Evolutionary conservation across 2,329 filamentous ascomycete species (phyloP), one percentile per base, ranked within the genome.

Genomic region (Didymella glomerata): DNA sequence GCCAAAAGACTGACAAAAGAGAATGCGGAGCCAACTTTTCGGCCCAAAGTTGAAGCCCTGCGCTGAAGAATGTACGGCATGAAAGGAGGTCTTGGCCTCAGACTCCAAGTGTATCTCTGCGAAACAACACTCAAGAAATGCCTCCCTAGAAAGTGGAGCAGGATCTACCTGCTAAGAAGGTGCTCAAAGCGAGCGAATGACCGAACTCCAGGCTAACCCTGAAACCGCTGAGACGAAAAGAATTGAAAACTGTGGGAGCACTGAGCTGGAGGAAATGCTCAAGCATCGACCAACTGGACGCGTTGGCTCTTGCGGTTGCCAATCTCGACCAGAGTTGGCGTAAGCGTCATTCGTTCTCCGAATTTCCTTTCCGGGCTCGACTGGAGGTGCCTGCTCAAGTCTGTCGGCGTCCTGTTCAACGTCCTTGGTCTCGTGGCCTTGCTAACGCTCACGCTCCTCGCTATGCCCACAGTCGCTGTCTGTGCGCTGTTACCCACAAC

Each of bases 261-360:
- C 7, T 10, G 22, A 5, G 41, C 22, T 25, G 10, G 28, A 28
- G n/a, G 16, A 38, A 30, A 3, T 13, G 16, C 20, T 62, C 66
- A 77, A 11, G 68, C 70, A 54, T 76, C 71, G n/a, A 73, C 74
- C 34, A 77, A 53, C 60, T 73, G 69, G 40, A 76, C 75, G 47
- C 71, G 63, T 44, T 76, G 74, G 56, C 73, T 76, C 65, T 69
- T 75, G 13, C 74, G 63, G 30, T 76, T 76, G 59, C 67, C 68
- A 34, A 77, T 65, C 46, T 77, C 73, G 6, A 77, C 75, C 60
- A 77, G 61, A 2, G 70, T 77, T 14, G 75, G 75, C 28, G 70
- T 76, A 4, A 77, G 64, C 16, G 67, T 61, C 51, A 69, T 67
- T 22, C 57, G 58, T 6, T 75, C 72, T 4, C 72, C 66, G 30